Conservation (phyloP, 352 stramenopile genomes). For the Phytophthora agathidicida region DNA sequence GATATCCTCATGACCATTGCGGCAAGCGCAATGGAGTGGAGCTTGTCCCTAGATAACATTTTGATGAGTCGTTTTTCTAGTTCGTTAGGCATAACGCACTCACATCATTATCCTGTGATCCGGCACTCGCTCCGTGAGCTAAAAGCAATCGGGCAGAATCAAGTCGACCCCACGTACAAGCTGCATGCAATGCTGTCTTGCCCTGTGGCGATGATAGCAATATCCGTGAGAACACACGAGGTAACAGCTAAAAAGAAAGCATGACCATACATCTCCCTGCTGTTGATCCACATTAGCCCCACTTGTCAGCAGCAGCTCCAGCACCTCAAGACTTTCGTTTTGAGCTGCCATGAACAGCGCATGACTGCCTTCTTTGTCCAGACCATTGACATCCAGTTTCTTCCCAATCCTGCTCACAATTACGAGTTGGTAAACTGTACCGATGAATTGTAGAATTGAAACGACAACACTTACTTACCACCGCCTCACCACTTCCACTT, state of each 20-base stretch:
- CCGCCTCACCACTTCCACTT: constrained; percentile 60
- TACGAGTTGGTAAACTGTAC: background rate
- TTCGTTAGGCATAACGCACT: too few species aligned
- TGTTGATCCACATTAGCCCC: constrained; percentile 46
- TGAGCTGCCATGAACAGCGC: constrained; percentile 61
- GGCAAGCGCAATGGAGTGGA: constrained; percentile 61
- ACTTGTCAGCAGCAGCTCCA: constrained; percentile 52
- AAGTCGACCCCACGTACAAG: constrained; percentile 59
- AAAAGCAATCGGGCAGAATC: constrained; percentile 52
- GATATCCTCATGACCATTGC: constrained; percentile 57
- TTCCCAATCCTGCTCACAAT: constrained; percentile 51
- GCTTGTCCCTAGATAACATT: constrained; percentile 45
- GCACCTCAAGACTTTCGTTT: constrained; percentile 63
- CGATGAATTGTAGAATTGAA: background rate
- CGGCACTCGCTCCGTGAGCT: constrained; percentile 28
- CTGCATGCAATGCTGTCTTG: constrained; percentile 56
- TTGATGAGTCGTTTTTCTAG: background rate
- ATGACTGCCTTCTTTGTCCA: constrained; percentile 54
- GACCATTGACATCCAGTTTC: constrained; percentile 47
- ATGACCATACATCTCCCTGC: constrained; percentile 43
- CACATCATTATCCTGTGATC: constrained; percentile 51
- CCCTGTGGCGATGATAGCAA: constrained; percentile 32
- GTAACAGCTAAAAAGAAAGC: background rate
- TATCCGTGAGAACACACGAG: too few species aligned
- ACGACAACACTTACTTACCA: constrained; percentile 33